phyloP scores from a whole-genome alignment of 116 monocot genomes.

The Dioscorea cayenensis region DNA sequence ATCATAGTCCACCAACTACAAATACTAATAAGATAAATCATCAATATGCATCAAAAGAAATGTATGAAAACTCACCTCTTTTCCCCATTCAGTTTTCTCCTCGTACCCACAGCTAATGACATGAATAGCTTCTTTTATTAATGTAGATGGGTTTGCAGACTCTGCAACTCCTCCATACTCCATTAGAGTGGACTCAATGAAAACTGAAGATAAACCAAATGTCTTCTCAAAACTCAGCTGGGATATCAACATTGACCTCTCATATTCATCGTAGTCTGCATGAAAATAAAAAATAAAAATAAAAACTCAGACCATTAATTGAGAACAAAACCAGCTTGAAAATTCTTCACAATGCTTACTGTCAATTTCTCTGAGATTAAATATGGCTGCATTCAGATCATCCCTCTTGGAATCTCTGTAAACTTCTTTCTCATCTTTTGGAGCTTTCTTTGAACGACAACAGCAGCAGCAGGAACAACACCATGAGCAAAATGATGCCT shows the following conservation, averaged over 20 bases:
- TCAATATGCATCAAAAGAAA: background rate
- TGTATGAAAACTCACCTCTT: conserved; percentile 75
- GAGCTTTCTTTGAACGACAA: conserved; percentile 44
- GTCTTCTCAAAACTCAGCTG: conserved; percentile 96
- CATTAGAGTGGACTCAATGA: conserved; percentile 98
- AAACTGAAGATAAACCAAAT: conserved; percentile 81
- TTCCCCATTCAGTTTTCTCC: conserved; percentile 99
- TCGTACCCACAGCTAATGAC: conserved; percentile 99
- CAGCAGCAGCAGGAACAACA: conserved; percentile 69
- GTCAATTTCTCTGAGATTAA: conserved; percentile 87
- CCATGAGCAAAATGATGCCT: conserved; percentile 63
- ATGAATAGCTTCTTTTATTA: conserved; percentile 97
- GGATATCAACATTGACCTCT: conserved; percentile 79
- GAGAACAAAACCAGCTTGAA: conserved; percentile 1
- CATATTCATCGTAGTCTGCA: conserved; percentile 91
- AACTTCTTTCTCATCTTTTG: conserved; percentile 48
- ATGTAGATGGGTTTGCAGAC: conserved; percentile 57
- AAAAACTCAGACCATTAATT: too few relatives aligned
- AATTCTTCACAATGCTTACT: conserved; percentile 42
- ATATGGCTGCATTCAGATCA: conserved; percentile 91
- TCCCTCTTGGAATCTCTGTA: conserved; percentile 59
- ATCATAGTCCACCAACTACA: too few relatives aligned
- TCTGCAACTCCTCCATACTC: conserved; percentile 81
- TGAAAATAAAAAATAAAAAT: background rate
- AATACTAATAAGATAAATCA: background rate